Evolutionary conservation across 1,284 basidiomycete species (phyloP).

Genomic region (Naganishia liquefaciens): DNA sequence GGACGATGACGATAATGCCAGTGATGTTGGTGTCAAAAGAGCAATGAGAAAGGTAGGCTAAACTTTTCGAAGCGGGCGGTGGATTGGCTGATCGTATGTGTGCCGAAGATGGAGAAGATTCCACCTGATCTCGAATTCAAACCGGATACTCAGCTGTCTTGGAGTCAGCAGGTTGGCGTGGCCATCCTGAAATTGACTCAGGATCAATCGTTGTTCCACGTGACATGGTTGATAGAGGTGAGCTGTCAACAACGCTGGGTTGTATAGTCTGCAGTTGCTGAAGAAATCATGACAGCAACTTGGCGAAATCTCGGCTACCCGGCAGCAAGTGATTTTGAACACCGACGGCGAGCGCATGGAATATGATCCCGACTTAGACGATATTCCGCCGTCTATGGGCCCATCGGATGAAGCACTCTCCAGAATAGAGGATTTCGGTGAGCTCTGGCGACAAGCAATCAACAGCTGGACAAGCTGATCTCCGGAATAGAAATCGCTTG

Average conservation of each 20-base stretch:
- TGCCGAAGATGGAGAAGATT: constrained; percentile 36
- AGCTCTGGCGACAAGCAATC: constrained; percentile 45
- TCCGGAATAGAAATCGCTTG: constrained; percentile 4
- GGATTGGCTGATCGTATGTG: not conserved
- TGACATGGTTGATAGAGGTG: constrained; percentile 79
- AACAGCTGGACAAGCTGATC: not conserved
- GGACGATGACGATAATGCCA: constrained; percentile 55
- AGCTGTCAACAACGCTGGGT: constrained; percentile 41
- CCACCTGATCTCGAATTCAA: constrained; percentile 74
- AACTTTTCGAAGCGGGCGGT: not conserved
- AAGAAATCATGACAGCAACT: constrained; percentile 17
- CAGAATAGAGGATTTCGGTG: constrained; percentile 75
- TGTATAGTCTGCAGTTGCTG: not conserved
- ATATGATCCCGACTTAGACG: constrained; percentile 58
- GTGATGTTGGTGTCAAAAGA: constrained; percentile 57
- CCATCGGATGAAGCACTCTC: constrained; percentile 70
- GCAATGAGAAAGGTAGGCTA: constrained; percentile 45
- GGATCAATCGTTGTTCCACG: constrained; percentile 63
- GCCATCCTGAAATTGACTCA: constrained; percentile 73
- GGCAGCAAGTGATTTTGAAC: constrained; percentile 69
- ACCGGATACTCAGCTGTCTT: constrained; percentile 72
- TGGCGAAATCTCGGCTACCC: constrained; percentile 61
- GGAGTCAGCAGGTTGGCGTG: constrained; percentile 85
- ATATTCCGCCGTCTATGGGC: constrained; percentile 54
- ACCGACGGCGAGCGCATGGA: constrained; percentile 60